These are phyloP conservation scores for Phragmites australis DNA, from an alignment of 176 grass and related monocot species.

Conservation along the genomic window DNA sequence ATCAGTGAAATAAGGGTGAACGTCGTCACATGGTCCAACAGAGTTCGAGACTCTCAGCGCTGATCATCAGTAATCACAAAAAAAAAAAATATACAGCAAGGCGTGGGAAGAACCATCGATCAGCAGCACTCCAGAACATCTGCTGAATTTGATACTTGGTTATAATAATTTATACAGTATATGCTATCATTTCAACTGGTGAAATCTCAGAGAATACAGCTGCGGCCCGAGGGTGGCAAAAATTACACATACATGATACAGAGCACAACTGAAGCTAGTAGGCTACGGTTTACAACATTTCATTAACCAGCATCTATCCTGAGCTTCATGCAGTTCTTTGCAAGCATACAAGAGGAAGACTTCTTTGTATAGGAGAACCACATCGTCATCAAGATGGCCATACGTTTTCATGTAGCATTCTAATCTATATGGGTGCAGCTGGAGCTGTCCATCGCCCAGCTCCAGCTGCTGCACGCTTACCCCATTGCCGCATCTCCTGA, in stretches of 20 bases:
- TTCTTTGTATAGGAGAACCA: neutral
- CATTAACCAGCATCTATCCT: neutral
- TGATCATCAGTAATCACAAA: neutral
- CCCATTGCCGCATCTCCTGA: conserved; percentile 48
- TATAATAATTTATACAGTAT: neutral
- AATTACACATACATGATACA: neutral
- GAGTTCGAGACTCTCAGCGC: neutral
- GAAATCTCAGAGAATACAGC: neutral
- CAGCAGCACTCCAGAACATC: neutral
- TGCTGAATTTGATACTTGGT: neutral
- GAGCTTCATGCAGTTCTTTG: neutral
- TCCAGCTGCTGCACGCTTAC: conserved; percentile 41
- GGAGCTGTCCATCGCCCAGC: conserved; percentile 56
- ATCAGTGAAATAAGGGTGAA: neutral
- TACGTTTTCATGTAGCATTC: neutral
- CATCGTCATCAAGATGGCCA: neutral
- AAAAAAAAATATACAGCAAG: too few species aligned
- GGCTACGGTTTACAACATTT: neutral
- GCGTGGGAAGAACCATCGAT: neutral
- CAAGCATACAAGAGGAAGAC: neutral
- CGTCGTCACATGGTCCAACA: neutral
- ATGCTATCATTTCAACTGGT: neutral
- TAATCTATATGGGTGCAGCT: conserved; percentile 27
- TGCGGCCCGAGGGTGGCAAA: neutral
- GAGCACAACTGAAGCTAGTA: neutral